A percentile compares a stretch with the other conserved stretches of the same genome.
Conservation (phyloP, 23 red algal species). For the Chondrus crispus region DNA sequence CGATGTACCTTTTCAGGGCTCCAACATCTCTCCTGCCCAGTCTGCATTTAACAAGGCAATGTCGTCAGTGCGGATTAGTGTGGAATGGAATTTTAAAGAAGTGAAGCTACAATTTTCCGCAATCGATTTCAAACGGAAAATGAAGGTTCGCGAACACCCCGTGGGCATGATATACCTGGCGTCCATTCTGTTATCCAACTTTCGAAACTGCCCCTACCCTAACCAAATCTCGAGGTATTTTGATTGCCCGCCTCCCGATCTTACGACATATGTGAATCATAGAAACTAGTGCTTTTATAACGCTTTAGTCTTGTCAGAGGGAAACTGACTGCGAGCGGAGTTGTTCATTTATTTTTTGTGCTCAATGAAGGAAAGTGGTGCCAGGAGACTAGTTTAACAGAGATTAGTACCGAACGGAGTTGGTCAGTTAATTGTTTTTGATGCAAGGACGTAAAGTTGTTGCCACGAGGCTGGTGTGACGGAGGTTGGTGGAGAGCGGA, state of each 20-base stretch:
- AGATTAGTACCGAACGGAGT: too few relatives aligned
- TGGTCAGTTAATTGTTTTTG: too few relatives aligned
- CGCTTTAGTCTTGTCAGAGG: too few relatives aligned
- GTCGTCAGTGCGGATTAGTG: not conserved
- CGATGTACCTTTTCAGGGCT: not conserved
- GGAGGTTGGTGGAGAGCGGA: too few relatives aligned
- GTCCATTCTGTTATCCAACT: not conserved
- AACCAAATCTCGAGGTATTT: conserved; percentile 14
- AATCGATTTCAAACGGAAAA: not conserved
- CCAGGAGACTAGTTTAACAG: too few relatives aligned
- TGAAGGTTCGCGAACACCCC: not conserved
- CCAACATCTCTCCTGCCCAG: not conserved
- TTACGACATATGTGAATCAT: not conserved
- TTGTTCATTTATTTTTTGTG: too few relatives aligned
- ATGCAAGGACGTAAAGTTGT: too few relatives aligned
- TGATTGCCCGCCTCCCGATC: not conserved
- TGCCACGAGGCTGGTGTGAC: too few relatives aligned
- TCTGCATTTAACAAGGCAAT: not conserved
- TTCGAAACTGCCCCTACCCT: not conserved
- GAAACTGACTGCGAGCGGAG: too few relatives aligned
- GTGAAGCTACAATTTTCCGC: not conserved
- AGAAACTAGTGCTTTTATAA: too few relatives aligned
- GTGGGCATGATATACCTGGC: not conserved
- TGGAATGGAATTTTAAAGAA: conserved; percentile 32
- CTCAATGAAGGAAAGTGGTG: too few relatives aligned